Evolutionary conservation across 129 eudicot genomes (phyloP).

Genomic region (Arctium minus): DNA sequence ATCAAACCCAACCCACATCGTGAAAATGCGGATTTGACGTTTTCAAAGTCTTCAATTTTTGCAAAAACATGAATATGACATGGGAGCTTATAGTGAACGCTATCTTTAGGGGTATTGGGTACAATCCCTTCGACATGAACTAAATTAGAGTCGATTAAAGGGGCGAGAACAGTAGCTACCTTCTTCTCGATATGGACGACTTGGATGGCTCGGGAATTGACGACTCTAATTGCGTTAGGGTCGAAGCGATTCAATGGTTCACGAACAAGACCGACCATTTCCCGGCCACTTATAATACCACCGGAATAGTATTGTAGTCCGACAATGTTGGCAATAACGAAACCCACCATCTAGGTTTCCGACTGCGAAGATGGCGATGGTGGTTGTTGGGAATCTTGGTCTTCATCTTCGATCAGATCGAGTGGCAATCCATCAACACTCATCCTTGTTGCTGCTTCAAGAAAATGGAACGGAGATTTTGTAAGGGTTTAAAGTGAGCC

Average conservation of each 20-base stretch:
- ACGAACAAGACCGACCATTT: conserved; percentile 73
- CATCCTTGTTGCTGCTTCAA: not conserved
- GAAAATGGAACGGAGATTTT: not conserved
- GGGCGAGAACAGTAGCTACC: conserved; percentile 68
- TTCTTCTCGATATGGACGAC: conserved; percentile 64
- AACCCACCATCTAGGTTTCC: conserved; percentile 67
- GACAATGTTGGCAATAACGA: conserved; percentile 63
- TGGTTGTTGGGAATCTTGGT: not conserved
- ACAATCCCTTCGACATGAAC: conserved; percentile 69
- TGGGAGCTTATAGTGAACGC: conserved; percentile 35
- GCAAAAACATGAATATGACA: conserved; percentile 84
- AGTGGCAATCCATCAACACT: not conserved
- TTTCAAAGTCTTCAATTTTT: conserved; percentile 34
- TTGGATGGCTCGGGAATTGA: conserved; percentile 49
- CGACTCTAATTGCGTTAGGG: conserved; percentile 62
- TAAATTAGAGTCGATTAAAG: conserved; percentile 41
- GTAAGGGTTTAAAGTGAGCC: not conserved
- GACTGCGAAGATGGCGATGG: not conserved
- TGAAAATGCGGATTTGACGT: conserved; percentile 34
- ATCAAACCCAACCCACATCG: conserved; percentile 55
- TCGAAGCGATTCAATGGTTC: conserved; percentile 69
- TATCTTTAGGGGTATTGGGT: conserved; percentile 34
- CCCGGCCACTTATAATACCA: conserved; percentile 50
- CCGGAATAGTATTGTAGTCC: conserved; percentile 65
- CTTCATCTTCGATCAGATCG: not conserved